Base-by-base conservation (phyloP, 805 yeast genomes). In the Monosporozyma siamensis region DNA sequence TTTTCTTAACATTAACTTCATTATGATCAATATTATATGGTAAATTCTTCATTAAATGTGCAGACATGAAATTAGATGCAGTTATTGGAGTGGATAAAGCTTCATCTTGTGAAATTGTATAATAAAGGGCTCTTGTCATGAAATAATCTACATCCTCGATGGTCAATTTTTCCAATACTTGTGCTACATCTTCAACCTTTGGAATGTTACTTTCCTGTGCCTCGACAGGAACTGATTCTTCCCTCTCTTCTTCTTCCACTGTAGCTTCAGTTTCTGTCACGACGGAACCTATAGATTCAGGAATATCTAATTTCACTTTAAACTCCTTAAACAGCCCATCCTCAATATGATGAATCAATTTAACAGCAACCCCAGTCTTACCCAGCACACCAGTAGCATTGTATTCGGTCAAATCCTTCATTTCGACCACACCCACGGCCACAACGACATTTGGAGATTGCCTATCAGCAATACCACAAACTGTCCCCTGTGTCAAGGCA, bases 301-400 rank as follows among this genome's bases (percentile, higher is more conserved):
- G 87, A 6, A 66, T 58, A 12, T 61, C 56, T 4, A 67, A 46
- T n/a, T 68, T 71, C 1, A 54, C 54, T 46, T 77, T 75, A 38
- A 75, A 75, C 46, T 75, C 53, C 27, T 65, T 65, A 39, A 67
- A 74, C 40, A 90, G 65, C 41, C 72, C 75, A 57, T 90, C 98
- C 3, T 75, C 81, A 14, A 73, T 59, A 25, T 70, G 71, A 52
- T 87, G 95, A n/a, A 77, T 51, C 4, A 87, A 66, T 38, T 73
- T 70, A 0, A 89, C 94, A 0, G 92, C 95, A 24, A 82, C 76
- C 10, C 97, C 98, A 12, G 71, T 70, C 12, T 72, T 67, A 0
- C 87, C 88, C n/a, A 71, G 61, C 1, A 76, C 82, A 23, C 44
- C 40, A 5, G 42, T 40, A 2, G 67, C 55, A 32, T 64, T 61